Base-by-base conservation (phyloP, 2,329 filamentous ascomycete genomes). In the Pseudohalonectria lignicola region DNA sequence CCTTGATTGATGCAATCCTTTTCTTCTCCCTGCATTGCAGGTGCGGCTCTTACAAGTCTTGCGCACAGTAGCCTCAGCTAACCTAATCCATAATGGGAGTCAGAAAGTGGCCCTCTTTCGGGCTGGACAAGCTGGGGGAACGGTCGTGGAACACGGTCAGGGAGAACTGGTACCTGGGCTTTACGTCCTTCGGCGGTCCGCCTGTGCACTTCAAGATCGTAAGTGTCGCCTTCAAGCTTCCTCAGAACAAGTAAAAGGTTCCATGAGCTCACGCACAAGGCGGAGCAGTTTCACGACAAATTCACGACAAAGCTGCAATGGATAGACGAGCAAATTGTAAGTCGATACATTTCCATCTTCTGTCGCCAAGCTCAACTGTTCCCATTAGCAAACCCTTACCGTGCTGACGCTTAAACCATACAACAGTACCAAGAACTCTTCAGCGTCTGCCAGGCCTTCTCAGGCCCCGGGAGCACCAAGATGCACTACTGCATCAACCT, bases 351-450 rank as follows among this genome's bases (percentile, higher is more conserved):
- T n/a, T n/a, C n/a, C 21, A 15, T 25, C n/a, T n/a, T n/a, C n/a
- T n/a, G n/a, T n/a, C n/a, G n/a, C n/a, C n/a, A n/a, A n/a, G n/a
- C n/a, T n/a, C n/a, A n/a, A n/a, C n/a, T n/a, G n/a, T n/a, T n/a
- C n/a, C n/a, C n/a, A n/a, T n/a, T n/a, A n/a, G n/a, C n/a, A n/a
- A n/a, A n/a, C n/a, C n/a, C n/a, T n/a, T n/a, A n/a, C n/a, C n/a
- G n/a, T n/a, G n/a, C n/a, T n/a, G n/a, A n/a, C n/a, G n/a, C n/a
- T n/a, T n/a, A n/a, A n/a, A n/a, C n/a, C n/a, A n/a, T n/a, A n/a
- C n/a, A n/a, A 18, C 33, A 81, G 75, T 85, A 79, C 54, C 76
- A 82, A 53, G 81, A 86, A 49, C 66, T 86, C 0, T 86, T 86
- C 53, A 78, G 75, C 19, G 59, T 86, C 33, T 74, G 69, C 15